A percentile compares a stretch with the other conserved stretches of the same genome.
These are phyloP conservation scores for Fraxinus sp. DNA, from an alignment of 305 asterid species.

Conservation along the genomic window DNA sequence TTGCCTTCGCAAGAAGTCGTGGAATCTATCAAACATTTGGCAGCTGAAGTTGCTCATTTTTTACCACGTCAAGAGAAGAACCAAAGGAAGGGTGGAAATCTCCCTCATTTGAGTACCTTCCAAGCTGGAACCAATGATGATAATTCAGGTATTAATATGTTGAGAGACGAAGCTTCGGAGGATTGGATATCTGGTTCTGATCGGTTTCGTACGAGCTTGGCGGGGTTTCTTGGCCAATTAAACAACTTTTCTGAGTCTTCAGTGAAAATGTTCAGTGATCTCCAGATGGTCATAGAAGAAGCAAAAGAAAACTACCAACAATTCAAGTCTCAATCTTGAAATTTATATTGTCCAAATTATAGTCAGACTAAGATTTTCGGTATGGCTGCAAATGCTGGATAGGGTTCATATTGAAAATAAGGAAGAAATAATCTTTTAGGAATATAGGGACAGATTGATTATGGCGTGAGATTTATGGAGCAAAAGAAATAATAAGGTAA, in stretches of 20 bases:
- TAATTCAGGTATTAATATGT: conserved; percentile 16
- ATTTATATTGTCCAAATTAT: background rate
- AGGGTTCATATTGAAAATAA: background rate
- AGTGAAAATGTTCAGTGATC: conserved; percentile 39
- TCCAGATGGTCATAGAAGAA: conserved; percentile 35
- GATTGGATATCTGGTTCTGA: conserved; percentile 33
- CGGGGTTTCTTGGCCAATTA: conserved; percentile 36
- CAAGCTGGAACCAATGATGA: conserved; percentile 19
- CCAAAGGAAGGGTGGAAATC: conserved; percentile 46
- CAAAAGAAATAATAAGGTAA: background rate
- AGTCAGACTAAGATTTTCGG: background rate
- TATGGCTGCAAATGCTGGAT: background rate
- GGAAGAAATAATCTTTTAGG: background rate
- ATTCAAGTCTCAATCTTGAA: conserved; percentile 20
- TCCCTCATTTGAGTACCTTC: conserved; percentile 8
- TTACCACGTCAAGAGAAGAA: conserved; percentile 80
- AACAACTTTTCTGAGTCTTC: conserved; percentile 42
- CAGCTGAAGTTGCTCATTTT: conserved; percentile 60
- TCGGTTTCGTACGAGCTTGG: conserved; percentile 41
- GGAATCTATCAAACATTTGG: conserved; percentile 68
- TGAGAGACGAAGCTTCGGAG: conserved; percentile 30
- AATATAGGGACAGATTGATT: background rate
- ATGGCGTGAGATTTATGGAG: background rate
- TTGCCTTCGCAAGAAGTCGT: conserved; percentile 64
- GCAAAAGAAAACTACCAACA: conserved; percentile 37